Evolutionary conservation across 257 asterid species (phyloP).

Genomic region (Fraxinus anomala): DNA sequence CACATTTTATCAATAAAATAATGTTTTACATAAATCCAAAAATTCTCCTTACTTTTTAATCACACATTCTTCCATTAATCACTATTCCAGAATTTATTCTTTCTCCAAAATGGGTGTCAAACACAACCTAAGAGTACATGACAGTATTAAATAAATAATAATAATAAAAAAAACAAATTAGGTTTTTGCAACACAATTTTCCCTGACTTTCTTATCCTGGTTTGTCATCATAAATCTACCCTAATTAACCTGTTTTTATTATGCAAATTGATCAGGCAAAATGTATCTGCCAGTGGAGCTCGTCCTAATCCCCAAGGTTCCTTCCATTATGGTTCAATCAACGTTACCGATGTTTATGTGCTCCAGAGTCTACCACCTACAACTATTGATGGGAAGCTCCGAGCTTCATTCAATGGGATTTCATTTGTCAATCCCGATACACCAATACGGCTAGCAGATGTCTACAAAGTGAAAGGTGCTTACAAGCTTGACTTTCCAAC

Average conservation of each 20-base stretch:
- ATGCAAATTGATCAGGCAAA: constrained; percentile 58
- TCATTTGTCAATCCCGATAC: constrained; percentile 76
- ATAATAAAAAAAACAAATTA: too few relatives aligned
- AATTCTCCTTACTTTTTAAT: too few relatives aligned
- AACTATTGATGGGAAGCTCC: constrained; percentile 59
- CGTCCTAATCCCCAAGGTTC: constrained; percentile 99
- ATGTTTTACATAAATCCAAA: too few relatives aligned
- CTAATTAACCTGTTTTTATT: constrained; percentile 10
- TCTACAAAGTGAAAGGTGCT: constrained; percentile 60
- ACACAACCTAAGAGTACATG: neutral
- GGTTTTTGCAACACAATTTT: too few relatives aligned
- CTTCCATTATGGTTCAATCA: constrained; percentile 80
- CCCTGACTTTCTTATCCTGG: neutral
- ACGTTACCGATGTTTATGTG: constrained; percentile 66
- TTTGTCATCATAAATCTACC: neutral
- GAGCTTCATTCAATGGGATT: constrained; percentile 76
- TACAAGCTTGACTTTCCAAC: constrained; percentile 92
- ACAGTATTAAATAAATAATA: too few relatives aligned
- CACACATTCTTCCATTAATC: too few relatives aligned
- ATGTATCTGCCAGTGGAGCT: constrained; percentile 89
- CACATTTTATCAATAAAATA: too few relatives aligned
- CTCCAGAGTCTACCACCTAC: constrained; percentile 58
- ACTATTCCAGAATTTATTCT: too few relatives aligned
- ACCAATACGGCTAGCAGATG: constrained; percentile 84
- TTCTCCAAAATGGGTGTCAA: too few relatives aligned